Percentiles rank a stretch among this genome's conserved stretches.
Evolutionary conservation across 306 rosid genomes (phyloP).

Genomic region (Casuarina equisetifolia): DNA sequence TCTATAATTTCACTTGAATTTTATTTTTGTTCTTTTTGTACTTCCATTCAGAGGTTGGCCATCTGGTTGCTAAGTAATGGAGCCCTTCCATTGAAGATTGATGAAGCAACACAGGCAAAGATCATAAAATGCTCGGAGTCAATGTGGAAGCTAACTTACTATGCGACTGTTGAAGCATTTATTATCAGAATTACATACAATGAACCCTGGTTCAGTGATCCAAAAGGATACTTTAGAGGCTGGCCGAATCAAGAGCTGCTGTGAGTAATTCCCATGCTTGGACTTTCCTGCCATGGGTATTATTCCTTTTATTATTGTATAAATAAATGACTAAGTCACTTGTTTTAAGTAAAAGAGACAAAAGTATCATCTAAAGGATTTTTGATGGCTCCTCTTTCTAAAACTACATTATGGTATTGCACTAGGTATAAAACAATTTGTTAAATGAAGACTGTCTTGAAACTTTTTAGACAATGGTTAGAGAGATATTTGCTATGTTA

Average conservation of each 20-base stretch:
- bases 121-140: conserved; percentile 86
- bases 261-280: conserved; percentile 50
- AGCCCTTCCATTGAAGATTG: conserved; percentile 53
- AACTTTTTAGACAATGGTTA: conserved; percentile 2
- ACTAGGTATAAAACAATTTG: not conserved
- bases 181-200: conserved; percentile 50
- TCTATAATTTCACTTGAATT: not conserved
- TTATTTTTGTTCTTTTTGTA: not conserved
- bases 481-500: not conserved
- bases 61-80: conserved; percentile 60
- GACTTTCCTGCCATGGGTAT: not conserved
- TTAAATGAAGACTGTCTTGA: not conserved
- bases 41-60: conserved; percentile 62
- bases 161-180: conserved; percentile 71
- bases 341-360: not conserved
- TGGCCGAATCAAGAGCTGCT: conserved; percentile 91
- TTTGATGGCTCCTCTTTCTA: not conserved
- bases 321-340: not conserved
- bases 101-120: conserved; percentile 62
- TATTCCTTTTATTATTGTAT: not conserved
- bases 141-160: conserved; percentile 89
- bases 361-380: not conserved
- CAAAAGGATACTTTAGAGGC: conserved; percentile 63
- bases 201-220: conserved; percentile 83
- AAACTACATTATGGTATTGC: not conserved